phyloP scores from a whole-genome alignment of 2,329 filamentous ascomycete genomes.

The Colletotrichum ledebouriae region DNA sequence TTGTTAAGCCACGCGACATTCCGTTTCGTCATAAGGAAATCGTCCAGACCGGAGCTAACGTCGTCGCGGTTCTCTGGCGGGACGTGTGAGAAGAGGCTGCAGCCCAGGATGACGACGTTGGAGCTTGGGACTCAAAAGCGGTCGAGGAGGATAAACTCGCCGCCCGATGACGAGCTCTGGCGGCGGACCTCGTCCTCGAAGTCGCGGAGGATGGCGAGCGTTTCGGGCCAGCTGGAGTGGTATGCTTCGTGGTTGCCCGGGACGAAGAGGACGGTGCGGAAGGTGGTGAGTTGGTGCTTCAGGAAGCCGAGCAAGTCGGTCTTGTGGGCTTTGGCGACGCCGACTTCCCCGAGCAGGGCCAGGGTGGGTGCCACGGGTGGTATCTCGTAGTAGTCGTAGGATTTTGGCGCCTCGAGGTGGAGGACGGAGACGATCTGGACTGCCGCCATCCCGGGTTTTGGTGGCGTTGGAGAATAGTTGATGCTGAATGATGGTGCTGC shows the following conservation, averaged over 20 bases:
- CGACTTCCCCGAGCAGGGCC: constrained; percentile 70
- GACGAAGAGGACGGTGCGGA: constrained; percentile 64
- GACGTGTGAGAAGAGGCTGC: constrained; percentile 61
- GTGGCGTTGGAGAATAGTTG: no score
- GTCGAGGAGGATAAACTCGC: constrained; percentile 58
- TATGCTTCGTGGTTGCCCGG: constrained; percentile 71
- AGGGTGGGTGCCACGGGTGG: constrained; percentile 62
- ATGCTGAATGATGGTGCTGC: no score
- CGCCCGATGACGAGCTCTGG: constrained; percentile 46
- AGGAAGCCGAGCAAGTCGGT: constrained; percentile 62
- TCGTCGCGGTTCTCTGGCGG: no score
- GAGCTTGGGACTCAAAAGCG: constrained; percentile 47
- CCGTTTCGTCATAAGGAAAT: no score
- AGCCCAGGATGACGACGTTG: constrained; percentile 51
- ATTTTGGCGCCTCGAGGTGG: constrained; percentile 64
- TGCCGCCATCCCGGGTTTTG: background rate
- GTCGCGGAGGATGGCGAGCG: constrained; percentile 47
- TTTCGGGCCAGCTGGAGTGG: constrained; percentile 53
- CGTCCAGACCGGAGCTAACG: no score
- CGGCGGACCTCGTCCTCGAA: constrained; percentile 49
- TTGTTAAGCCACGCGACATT: no score
- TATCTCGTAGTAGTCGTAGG: constrained; percentile 65
- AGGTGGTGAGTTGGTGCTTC: constrained; percentile 60
- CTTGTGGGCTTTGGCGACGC: constrained; percentile 56
- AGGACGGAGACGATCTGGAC: constrained; percentile 62